Evolutionary conservation across 2,329 filamentous ascomycete genomes (phyloP).

Genomic region (Blumeria hordei): DNA sequence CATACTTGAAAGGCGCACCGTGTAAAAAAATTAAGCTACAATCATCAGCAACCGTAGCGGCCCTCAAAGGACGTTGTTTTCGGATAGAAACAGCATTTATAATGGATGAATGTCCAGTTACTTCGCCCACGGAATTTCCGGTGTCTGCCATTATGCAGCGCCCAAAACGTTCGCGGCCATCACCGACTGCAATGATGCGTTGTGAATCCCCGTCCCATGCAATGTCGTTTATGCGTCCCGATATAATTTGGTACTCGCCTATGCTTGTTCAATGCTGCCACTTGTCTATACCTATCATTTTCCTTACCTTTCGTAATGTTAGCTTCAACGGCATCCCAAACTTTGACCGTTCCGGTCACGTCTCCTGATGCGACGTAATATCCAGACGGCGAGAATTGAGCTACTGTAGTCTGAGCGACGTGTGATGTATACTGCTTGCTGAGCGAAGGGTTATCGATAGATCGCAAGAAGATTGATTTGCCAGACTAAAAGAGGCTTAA

Average conservation of each 20-base stretch:
- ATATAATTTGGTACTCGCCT: constrained; percentile 83
- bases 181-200: constrained; percentile 84
- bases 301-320: constrained; percentile 40
- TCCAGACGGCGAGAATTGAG: constrained; percentile 78
- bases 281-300: too few species aligned
- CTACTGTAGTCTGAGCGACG: constrained; percentile 70
- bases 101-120: constrained; percentile 70
- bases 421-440: constrained; percentile 84
- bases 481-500: constrained; percentile 35
- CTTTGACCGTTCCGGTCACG: constrained; percentile 55
- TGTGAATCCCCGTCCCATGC: constrained; percentile 96
- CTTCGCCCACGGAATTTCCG: constrained; percentile 87
- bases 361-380: constrained; percentile 92
- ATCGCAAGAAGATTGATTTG: constrained; percentile 90
- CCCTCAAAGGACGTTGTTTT: constrained; percentile 71
- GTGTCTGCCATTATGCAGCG: constrained; percentile 89
- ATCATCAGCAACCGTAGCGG: constrained; percentile 79
- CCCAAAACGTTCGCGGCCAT: constrained; percentile 81
- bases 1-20: constrained; percentile 89
- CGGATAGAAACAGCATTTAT: constrained; percentile 83
- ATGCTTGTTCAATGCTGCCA: constrained; percentile 1
- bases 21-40: constrained; percentile 78
- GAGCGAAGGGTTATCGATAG: constrained; percentile 67
- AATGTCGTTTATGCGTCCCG: constrained; percentile 83
- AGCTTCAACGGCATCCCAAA: constrained; percentile 82